Base-by-base conservation (phyloP, 2,329 filamentous ascomycete species). In the Penicillium griseofulvum region DNA sequence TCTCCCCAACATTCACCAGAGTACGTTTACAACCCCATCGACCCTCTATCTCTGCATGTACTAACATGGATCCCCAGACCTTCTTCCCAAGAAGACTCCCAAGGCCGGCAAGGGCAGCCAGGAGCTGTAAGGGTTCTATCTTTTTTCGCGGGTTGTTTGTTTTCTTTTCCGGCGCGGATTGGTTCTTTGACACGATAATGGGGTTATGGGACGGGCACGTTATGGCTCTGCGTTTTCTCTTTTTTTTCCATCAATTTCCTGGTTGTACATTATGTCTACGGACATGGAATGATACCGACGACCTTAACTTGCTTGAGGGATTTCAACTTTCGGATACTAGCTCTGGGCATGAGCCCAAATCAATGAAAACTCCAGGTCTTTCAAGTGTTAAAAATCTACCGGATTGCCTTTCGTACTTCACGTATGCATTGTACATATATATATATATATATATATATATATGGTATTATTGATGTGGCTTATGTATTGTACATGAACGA, bases 11-110 rank as follows among this genome's bases (percentile, higher is more conserved):
- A 96, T 96, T 69, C 91, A 96, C 83, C 90, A 94, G 81, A 96
- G 91, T 96, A 86, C 69, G 90, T 85, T 14, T 33, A 12, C 12
- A 33, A 33, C 11, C 2, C 28, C n/a, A n/a, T n/a, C n/a, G n/a
- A 29, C 28, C 28, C 28, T 10, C 2, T 5, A 5, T 47, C 6
- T 26, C 22, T 17, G 26, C n/a, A 31, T 9, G 12, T 22, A 17
- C 50, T 56, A 33, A 59, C 22, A 4, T 14, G 5, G 10, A 1
- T n/a, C 53, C 61, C 66, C 72, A 96, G 93, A 99, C 83, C 89
- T 99, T 63, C 87, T 99, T 66, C 94, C 94, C 75, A 97, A 99
- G 91, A 97, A 97, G 90, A 96, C 94, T 55, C 84, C 87, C 77
- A 97, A 97, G 89, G 83, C 84, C 76, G 90, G 89, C 81, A 96